phyloP scores from a whole-genome alignment of 2,329 filamentous ascomycete species.

The Zasmidium angulare region DNA sequence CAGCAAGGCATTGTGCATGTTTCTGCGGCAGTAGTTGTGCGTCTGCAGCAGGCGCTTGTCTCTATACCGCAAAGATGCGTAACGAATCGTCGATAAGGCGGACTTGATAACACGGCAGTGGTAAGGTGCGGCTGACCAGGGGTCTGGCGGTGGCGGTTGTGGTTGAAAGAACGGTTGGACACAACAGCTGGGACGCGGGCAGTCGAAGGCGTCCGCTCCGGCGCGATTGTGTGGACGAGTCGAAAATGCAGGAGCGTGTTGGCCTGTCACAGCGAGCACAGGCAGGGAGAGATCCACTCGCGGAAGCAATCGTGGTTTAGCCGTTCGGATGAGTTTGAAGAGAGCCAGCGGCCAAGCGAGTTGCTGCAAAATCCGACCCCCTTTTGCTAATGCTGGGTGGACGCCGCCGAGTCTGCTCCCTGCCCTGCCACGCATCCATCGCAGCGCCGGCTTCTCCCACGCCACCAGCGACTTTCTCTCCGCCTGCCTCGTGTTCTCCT shows the following conservation, averaged over 20 bases:
- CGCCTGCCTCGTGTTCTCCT: conserved; percentile 15
- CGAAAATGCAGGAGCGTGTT: background rate
- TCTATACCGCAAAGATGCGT: conserved; percentile 1
- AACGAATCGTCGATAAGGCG: background rate
- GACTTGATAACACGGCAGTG: background rate
- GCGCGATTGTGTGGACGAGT: background rate
- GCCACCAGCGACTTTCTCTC: conserved; percentile 15
- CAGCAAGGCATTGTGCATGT: background rate
- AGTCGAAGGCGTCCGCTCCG: conserved; percentile 6
- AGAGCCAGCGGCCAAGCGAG: conserved; percentile 4
- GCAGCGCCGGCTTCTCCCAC: conserved; percentile 2
- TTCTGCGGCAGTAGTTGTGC: conserved; percentile 1
- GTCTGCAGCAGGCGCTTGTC: background rate
- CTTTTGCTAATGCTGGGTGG: conserved; percentile 1
- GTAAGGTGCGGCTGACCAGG: background rate
- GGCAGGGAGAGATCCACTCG: conserved; percentile 1
- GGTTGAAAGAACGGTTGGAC: conserved; percentile 10
- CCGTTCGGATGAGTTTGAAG: conserved; percentile 3
- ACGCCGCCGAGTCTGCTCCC: background rate
- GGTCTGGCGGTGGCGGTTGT: background rate
- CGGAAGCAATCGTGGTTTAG: conserved; percentile 10
- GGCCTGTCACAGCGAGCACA: conserved; percentile 1
- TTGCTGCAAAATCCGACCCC: conserved; percentile 5
- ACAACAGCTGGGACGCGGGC: conserved; percentile 1
- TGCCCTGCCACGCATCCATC: background rate